These are phyloP conservation scores for Takakia lepidozioides DNA, from an alignment of 225 moss, liverwort and hornwort genomes.

Conservation along the genomic window DNA sequence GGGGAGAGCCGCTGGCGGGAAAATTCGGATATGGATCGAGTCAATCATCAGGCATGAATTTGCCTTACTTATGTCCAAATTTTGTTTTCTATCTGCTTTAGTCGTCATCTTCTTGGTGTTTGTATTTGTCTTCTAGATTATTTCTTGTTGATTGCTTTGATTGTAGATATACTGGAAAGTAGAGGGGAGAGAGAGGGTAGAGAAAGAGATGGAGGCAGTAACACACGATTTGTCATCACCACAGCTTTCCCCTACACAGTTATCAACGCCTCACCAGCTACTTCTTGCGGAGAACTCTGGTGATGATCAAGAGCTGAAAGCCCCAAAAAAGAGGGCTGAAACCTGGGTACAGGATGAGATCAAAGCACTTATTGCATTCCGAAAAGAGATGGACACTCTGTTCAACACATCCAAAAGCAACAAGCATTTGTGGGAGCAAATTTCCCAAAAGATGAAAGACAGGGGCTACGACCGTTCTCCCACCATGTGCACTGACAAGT, in stretches of 20 bases:
- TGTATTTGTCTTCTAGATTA: no score
- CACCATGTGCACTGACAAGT: conserved; percentile 98
- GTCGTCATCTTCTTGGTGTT: no score
- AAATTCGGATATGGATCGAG: conserved; percentile 44
- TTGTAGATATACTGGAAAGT: no score
- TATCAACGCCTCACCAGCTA: conserved; percentile 43
- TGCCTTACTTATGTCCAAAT: background rate
- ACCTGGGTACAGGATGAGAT: conserved; percentile 99
- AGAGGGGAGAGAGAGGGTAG: background rate
- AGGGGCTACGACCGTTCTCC: conserved; percentile 91
- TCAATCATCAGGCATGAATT: conserved; percentile 48
- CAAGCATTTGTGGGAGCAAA: conserved; percentile 98
- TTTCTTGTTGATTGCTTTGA: no score
- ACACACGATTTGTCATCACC: conserved; percentile 21
- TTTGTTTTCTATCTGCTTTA: background rate
- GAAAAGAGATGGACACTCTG: conserved; percentile 86
- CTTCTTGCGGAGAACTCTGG: conserved; percentile 57
- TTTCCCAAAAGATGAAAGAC: conserved; percentile 88
- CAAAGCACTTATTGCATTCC: conserved; percentile 83
- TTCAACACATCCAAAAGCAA: conserved; percentile 98
- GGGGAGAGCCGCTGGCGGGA: conserved; percentile 41
- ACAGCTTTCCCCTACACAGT: conserved; percentile 29
- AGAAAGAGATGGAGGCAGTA: conserved; percentile 29
- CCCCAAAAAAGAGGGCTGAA: conserved; percentile 95
- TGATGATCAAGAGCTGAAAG: conserved; percentile 71